A percentile compares a stretch with the other conserved stretches of the same genome.
phyloP scores from a whole-genome alignment of 768 basidiomycete species.

The Coprinopsis strossmayeri region DNA sequence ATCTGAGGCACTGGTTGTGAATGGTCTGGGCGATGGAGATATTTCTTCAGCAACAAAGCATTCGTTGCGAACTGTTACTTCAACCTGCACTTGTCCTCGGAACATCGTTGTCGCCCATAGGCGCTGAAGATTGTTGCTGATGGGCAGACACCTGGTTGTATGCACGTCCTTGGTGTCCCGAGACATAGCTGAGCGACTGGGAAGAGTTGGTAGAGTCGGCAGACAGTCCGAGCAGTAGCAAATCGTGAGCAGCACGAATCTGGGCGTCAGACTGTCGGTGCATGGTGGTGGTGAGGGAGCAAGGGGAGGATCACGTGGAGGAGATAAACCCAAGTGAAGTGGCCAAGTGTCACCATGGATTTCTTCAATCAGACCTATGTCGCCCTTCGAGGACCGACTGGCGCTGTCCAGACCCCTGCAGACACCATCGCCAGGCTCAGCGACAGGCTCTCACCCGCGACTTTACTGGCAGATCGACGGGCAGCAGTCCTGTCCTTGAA shows the following conservation, averaged over 20 bases:
- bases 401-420: slow-evolving; percentile 72
- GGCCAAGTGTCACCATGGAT: slow-evolving; percentile 44
- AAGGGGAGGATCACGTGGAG: background rate
- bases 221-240: background rate
- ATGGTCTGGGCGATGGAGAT: background rate
- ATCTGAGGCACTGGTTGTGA: background rate
- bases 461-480: slow-evolving; percentile 83
- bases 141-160: background rate
- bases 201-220: no score
- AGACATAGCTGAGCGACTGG: no score
- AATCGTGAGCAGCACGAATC: slow-evolving; percentile 5
- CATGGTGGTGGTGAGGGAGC: background rate
- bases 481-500: slow-evolving; percentile 93
- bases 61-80: no score
- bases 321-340: background rate
- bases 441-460: slow-evolving; percentile 85
- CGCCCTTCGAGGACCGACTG: slow-evolving; percentile 78
- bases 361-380: slow-evolving; percentile 83
- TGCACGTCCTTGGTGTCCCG: background rate
- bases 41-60: no score
- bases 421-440: slow-evolving; percentile 87
- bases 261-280: background rate
- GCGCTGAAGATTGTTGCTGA: background rate
- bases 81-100: no score
- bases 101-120: background rate